Percentiles rank a stretch among this genome's conserved stretches.
phyloP scores from a whole-genome alignment of 768 basidiomycete species.

The Kondoa malvinella region DNA sequence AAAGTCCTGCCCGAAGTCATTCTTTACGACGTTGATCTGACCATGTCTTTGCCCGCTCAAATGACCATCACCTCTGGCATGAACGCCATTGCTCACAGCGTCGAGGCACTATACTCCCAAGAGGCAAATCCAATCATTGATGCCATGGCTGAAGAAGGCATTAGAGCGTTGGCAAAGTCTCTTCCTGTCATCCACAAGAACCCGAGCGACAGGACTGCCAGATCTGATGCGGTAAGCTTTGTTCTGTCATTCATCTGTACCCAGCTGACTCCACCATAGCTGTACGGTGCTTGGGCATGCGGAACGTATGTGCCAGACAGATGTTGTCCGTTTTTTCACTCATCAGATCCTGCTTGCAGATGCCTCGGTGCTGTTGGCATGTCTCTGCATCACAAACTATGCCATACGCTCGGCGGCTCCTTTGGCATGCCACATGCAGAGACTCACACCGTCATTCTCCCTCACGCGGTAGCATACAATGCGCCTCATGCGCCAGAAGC shows the following conservation, averaged over 20 bases:
- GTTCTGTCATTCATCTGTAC: neutral
- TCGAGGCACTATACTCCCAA: conserved; percentile 36
- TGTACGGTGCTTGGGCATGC: conserved; percentile 36
- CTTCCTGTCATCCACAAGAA: conserved; percentile 31
- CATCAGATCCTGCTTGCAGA: too few species aligned
- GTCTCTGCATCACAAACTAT: conserved; percentile 37
- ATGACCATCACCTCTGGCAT: conserved; percentile 35
- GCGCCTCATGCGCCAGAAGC: conserved; percentile 31
- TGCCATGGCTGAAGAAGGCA: conserved; percentile 34
- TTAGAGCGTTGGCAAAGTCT: conserved; percentile 30
- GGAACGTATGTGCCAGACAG: too few species aligned
- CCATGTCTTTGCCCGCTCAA: conserved; percentile 31
- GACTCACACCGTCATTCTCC: conserved; percentile 37
- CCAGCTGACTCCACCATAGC: neutral
- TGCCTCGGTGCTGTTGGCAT: conserved; percentile 33
- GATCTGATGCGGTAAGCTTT: conserved; percentile 29
- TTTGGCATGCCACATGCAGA: conserved; percentile 37
- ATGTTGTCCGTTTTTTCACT: too few species aligned
- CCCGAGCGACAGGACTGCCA: conserved; percentile 28
- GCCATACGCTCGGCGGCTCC: conserved; percentile 32
- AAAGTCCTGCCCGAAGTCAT: conserved; percentile 36
- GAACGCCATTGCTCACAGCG: conserved; percentile 37
- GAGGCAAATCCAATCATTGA: conserved; percentile 35
- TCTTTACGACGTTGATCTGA: conserved; percentile 36
- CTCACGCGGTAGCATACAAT: conserved; percentile 36